phyloP scores from a whole-genome alignment of 2,329 filamentous ascomycete genomes.

The Fusarium illudens region DNA sequence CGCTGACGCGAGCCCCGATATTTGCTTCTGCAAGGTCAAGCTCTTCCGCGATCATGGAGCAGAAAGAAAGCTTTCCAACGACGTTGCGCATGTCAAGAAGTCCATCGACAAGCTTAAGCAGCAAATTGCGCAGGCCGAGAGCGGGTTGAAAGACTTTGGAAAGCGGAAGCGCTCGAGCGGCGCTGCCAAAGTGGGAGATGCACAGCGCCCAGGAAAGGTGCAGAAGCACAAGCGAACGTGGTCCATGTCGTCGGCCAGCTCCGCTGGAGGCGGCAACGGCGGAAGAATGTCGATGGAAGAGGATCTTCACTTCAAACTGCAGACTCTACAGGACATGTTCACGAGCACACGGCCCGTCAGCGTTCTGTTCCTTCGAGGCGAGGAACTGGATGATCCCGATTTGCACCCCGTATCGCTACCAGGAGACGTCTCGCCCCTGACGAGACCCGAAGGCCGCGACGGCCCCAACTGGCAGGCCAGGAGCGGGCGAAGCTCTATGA shows the following conservation, averaged over 20 bases:
- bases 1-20: conserved; percentile 65
- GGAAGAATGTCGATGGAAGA: conserved; percentile 69
- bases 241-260: conserved; percentile 87
- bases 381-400: conserved; percentile 82
- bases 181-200: conserved; percentile 55
- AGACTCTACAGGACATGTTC: conserved; percentile 86
- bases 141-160: conserved; percentile 71
- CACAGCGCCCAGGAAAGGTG: conserved; percentile 78
- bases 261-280: conserved; percentile 55
- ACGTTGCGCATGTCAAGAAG: conserved; percentile 94
- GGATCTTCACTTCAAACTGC: conserved; percentile 80
- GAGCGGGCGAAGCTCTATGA: conserved; percentile 66
- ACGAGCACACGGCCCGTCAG: conserved; percentile 82
- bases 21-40: conserved; percentile 96
- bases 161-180: conserved; percentile 69
- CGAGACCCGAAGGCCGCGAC: conserved; percentile 59
- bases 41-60: conserved; percentile 96
- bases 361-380: conserved; percentile 78
- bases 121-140: conserved; percentile 83
- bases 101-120: conserved; percentile 96
- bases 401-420: conserved; percentile 77
- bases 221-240: conserved; percentile 93
- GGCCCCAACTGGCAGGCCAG: conserved; percentile 59
- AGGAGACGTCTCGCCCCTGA: conserved; percentile 71
- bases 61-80: conserved; percentile 93